phyloP scores from a whole-genome alignment of 1,284 basidiomycete species.

The Bjerkandera adusta region DNA sequence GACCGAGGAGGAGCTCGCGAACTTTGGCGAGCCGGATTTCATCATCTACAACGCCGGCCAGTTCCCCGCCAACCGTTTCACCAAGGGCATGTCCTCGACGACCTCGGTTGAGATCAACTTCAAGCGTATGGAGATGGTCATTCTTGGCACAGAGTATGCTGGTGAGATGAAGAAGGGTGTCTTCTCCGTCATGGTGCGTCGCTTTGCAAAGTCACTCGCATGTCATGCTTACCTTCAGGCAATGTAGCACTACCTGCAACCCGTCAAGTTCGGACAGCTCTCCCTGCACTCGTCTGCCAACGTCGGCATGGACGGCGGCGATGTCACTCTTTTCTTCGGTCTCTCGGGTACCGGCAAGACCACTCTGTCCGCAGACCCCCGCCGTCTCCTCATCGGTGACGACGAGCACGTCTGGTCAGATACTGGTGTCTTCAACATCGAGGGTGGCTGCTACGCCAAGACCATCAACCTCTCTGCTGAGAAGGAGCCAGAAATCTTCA shows the following conservation, averaged over 20 bases:
- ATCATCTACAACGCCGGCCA: slow-evolving; percentile 99
- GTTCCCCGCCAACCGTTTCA: slow-evolving; percentile 99
- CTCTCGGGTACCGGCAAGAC: slow-evolving; percentile 99
- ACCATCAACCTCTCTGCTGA: slow-evolving; percentile 94
- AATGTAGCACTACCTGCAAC: slow-evolving; percentile 95
- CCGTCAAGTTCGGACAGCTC: slow-evolving; percentile 97
- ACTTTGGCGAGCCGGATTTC: slow-evolving; percentile 99
- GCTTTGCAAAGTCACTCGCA: slow-evolving; percentile 14
- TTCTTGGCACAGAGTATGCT: slow-evolving; percentile 98
- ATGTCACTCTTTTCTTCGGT: slow-evolving; percentile 99
- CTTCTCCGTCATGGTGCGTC: slow-evolving; percentile 92
- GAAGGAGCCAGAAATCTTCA: slow-evolving; percentile 98
- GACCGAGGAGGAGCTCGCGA: slow-evolving; percentile 89
- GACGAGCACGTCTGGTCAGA: slow-evolving; percentile 99
- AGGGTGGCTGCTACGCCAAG: slow-evolving; percentile 99
- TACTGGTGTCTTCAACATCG: slow-evolving; percentile 99
- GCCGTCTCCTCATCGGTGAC: slow-evolving; percentile 90
- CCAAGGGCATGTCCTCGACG: slow-evolving; percentile 98
- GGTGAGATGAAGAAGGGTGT: slow-evolving; percentile 99
- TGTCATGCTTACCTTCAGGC: slow-evolving; percentile 17
- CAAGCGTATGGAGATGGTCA: slow-evolving; percentile 99
- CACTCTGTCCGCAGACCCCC: slow-evolving; percentile 91
- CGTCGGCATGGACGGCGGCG: slow-evolving; percentile 85
- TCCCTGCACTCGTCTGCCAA: slow-evolving; percentile 99
- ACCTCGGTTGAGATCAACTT: slow-evolving; percentile 99